Base-by-base conservation (phyloP, 2,329 filamentous ascomycete genomes). In the Alternaria sp. region DNA sequence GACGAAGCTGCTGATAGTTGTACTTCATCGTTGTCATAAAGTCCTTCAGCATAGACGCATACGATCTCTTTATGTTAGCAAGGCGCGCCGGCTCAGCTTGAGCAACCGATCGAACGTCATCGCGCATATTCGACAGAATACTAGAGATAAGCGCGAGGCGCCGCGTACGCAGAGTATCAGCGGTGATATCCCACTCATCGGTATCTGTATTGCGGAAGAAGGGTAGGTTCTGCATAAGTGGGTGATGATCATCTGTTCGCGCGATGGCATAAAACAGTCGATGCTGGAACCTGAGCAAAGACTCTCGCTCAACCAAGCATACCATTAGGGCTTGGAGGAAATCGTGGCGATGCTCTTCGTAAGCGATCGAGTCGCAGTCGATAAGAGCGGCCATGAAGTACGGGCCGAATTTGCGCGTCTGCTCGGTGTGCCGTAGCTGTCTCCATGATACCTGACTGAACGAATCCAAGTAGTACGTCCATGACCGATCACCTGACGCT, bases 231-330 rank as follows among this genome's bases (percentile, higher is more conserved):
- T 76, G 69, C 47, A 89, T 75, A 5, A 90, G 71, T 0, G 81
- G 79, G 51, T 87, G 81, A 1, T 72, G 49, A 0, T 70, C 58
- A 60, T 81, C 78, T n/a, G 71, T 72, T 52, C 85, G 86, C 32
- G 88, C 70, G 36, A 90, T 70, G 3, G 81, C 80, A n/a, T 80
- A 76, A 0, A 87, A 86, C 7, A 89, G 79, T 24, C 78, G 75
- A 71, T 89, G 82, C 68, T 90, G 88, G 62, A 85, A 88, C 66
- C 88, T 88, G 43, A 90, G 79, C 75, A 84, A 80, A 3, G 87
- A 85, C 52, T 86, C 84, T 49, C 87, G 81, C 66, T 89, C 88
- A 3, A 86, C 85, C 26, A 89, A 73, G 14, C 81, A 86, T 12
- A 81, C 75, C 36, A 89, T 68, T 81, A 88, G 87, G 39, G 82